Evolutionary conservation across 139 green algal genomes (phyloP).

Genomic region (Zygnema cylindricum): DNA sequence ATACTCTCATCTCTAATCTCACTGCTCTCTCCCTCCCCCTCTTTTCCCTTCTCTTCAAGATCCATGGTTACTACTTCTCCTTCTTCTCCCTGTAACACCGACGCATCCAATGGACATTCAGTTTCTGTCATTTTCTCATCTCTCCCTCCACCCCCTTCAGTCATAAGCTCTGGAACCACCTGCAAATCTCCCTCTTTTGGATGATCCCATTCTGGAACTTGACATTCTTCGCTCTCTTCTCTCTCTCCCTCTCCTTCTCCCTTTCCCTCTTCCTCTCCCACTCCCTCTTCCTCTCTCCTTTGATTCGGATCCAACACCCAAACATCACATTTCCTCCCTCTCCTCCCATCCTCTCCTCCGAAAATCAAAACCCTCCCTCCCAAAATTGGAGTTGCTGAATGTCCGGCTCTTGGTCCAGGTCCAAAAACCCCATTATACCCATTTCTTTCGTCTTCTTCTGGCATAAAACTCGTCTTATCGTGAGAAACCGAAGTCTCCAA

Average conservation of each 20-base stretch:
- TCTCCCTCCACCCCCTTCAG: neutral
- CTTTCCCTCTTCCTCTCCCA: neutral
- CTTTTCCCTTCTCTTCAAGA: too few relatives aligned
- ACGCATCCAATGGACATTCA: neutral
- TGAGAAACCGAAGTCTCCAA: neutral
- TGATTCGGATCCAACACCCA: conserved; percentile 35
- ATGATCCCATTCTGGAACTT: neutral
- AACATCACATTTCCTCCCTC: conserved; percentile 40
- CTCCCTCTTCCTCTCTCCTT: neutral
- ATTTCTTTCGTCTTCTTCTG: neutral
- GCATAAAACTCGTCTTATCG: neutral
- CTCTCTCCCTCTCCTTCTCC: neutral
- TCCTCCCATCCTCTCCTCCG: conserved; percentile 48
- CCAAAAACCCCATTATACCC: neutral
- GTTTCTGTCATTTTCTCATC: conserved; percentile 15
- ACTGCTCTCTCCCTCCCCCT: neutral
- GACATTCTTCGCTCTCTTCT: neutral
- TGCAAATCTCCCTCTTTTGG: conserved; percentile 17
- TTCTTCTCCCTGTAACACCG: too few relatives aligned
- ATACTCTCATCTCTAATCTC: neutral
- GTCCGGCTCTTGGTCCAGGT: conserved; percentile 24
- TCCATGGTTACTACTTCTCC: too few relatives aligned
- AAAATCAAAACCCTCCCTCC: conserved; percentile 40
- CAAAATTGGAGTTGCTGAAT: conserved; percentile 47
- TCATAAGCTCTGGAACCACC: neutral